phyloP scores from a whole-genome alignment of 495 filamentous ascomycete genomes.

The Monascus purpureus region DNA sequence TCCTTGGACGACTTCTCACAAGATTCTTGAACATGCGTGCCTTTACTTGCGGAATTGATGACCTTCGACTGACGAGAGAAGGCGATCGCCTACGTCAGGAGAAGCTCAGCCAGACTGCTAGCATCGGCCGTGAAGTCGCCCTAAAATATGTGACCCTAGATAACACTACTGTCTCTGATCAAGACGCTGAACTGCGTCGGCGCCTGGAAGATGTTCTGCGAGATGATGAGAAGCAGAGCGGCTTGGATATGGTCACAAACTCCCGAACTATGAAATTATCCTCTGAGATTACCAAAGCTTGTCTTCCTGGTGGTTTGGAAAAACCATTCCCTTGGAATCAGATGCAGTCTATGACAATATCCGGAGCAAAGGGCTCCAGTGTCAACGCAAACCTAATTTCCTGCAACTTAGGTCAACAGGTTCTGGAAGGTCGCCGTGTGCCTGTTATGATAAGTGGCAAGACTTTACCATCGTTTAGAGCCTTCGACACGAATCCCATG shows the following conservation, averaged over 20 bases:
- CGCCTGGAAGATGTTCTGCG: slow-evolving; percentile 82
- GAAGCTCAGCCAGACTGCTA: slow-evolving; percentile 50
- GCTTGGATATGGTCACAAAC: slow-evolving; percentile 76
- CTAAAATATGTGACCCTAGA: slow-evolving; percentile 85
- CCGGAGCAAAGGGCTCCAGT: slow-evolving; percentile 82
- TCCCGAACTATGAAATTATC: slow-evolving; percentile 56
- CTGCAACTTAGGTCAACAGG: slow-evolving; percentile 93
- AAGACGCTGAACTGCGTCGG: slow-evolving; percentile 54
- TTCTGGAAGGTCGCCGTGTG: slow-evolving; percentile 87
- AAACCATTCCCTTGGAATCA: slow-evolving; percentile 95
- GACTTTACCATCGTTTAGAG: slow-evolving; percentile 85
- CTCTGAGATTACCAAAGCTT: slow-evolving; percentile 59
- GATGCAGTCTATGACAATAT: slow-evolving; percentile 97
- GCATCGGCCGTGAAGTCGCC: slow-evolving; percentile 72
- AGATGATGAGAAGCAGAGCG: slow-evolving; percentile 78
- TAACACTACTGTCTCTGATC: slow-evolving; percentile 38
- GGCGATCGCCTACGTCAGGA: slow-evolving; percentile 61
- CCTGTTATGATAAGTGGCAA: slow-evolving; percentile 98
- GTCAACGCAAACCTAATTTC: slow-evolving; percentile 98
- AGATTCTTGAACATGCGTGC: slow-evolving; percentile 84
- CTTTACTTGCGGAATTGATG: slow-evolving; percentile 95
- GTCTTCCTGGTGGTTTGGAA: slow-evolving; percentile 66
- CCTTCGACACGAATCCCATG: slow-evolving; percentile 76
- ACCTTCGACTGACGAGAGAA: slow-evolving; percentile 70
- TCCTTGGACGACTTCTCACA: slow-evolving; percentile 79